phyloP scores from a whole-genome alignment of 176 grass and related monocot species.

The Oryza nivara region DNA sequence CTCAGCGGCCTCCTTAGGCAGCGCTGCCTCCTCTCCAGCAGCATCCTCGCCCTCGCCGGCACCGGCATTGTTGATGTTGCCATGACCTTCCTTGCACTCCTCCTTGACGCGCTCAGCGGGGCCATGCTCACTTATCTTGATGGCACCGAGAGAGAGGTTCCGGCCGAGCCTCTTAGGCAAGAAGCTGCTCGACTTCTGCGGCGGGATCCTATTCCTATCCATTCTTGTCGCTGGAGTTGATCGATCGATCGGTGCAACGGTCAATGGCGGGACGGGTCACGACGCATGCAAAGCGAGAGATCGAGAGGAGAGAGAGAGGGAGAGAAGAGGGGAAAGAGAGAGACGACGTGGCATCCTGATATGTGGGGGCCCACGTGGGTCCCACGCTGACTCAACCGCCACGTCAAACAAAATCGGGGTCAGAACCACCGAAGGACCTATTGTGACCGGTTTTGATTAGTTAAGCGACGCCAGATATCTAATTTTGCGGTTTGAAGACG shows the following conservation, averaged over 20 bases:
- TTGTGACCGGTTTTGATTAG: too few relatives aligned
- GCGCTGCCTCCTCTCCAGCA: not conserved
- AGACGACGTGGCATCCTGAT: not conserved
- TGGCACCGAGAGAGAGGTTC: constrained; percentile 83
- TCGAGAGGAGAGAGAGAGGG: constrained; percentile 6
- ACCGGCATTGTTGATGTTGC: not conserved
- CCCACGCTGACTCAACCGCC: too few relatives aligned
- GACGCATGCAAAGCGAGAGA: constrained; percentile 27
- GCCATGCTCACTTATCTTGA: constrained; percentile 50
- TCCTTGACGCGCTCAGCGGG: constrained; percentile 38
- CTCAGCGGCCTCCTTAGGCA: constrained; percentile 31
- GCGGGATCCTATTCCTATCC: constrained; percentile 69
- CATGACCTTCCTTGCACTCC: not conserved
- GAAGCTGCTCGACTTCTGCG: constrained; percentile 91
- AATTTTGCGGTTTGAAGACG: too few relatives aligned
- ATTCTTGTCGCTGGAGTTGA: constrained; percentile 38
- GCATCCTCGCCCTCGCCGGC: constrained; percentile 1
- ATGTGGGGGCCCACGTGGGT: too few relatives aligned
- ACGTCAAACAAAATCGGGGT: too few relatives aligned
- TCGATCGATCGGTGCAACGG: constrained; percentile 23
- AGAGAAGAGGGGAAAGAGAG: constrained; percentile 31
- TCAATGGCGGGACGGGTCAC: constrained; percentile 22
- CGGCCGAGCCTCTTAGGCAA: constrained; percentile 84
- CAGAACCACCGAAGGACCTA: too few relatives aligned
- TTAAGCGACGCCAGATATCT: too few relatives aligned